Evolutionary conservation across 257 asterid species (phyloP).

Genomic region (Agastache rugosa): DNA sequence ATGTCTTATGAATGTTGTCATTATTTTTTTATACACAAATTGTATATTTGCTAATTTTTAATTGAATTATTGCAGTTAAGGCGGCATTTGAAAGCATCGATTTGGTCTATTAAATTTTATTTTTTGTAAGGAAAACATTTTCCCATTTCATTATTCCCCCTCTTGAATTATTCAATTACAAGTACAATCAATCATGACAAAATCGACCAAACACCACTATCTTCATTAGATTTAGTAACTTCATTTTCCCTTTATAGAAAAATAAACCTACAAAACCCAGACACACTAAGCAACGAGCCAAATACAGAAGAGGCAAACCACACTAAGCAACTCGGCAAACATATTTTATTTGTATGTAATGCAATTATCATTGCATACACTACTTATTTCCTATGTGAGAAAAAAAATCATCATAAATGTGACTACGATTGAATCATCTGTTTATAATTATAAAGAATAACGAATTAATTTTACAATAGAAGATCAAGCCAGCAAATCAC

Average conservation of each 20-base stretch:
- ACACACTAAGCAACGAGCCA: too few species aligned
- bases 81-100: not conserved
- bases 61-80: not conserved
- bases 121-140: not conserved
- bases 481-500: not conserved
- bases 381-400: not conserved
- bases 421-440: not conserved
- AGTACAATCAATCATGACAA: too few species aligned
- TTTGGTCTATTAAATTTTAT: not conserved
- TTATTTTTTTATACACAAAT: not conserved
- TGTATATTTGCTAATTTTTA: not conserved
- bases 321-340: too few species aligned
- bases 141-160: too few species aligned
- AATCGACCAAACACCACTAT: too few species aligned
- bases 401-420: not conserved
- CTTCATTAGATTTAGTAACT: too few species aligned
- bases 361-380: not conserved
- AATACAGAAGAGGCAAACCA: not conserved
- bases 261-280: not conserved
- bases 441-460: not conserved
- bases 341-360: not conserved
- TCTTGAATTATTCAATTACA: too few species aligned
- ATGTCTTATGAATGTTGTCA: not conserved
- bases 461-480: not conserved
- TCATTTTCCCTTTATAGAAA: too few species aligned